phyloP scores from a whole-genome alignment of 768 basidiomycete species.

The Gymnopilus junonius region DNA sequence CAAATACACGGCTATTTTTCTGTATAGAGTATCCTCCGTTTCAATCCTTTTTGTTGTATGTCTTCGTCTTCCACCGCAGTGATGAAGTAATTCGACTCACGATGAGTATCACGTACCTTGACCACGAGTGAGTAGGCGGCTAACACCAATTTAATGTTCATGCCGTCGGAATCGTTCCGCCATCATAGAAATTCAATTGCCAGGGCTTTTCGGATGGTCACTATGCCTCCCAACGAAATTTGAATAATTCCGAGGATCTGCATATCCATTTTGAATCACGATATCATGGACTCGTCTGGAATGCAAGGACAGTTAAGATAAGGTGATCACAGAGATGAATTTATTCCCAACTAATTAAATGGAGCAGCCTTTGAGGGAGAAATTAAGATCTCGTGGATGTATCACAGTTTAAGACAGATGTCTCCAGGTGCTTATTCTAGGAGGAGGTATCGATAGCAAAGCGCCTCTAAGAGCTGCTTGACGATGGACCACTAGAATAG shows the following conservation, averaged over 20 bases:
- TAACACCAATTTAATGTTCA: not conserved
- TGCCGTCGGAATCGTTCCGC: not conserved
- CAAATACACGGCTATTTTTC: not conserved
- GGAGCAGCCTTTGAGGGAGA: not conserved
- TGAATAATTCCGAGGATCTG: not conserved
- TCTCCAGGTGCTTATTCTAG: not conserved
- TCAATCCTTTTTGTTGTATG: not conserved
- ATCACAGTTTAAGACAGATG: not conserved
- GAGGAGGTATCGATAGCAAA: not conserved
- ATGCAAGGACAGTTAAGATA: not conserved
- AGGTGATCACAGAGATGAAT: not conserved
- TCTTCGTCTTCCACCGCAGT: not conserved
- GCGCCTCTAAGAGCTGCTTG: not conserved
- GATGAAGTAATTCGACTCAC: not conserved
- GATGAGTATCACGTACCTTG: not conserved
- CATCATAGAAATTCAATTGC: not conserved
- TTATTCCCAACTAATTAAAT: not conserved
- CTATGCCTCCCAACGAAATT: not conserved
- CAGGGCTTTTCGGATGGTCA: not conserved
- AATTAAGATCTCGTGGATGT: not conserved
- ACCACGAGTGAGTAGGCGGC: not conserved
- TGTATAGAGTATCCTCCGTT: not conserved
- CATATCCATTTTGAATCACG: not conserved
- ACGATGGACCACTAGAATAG: not conserved
- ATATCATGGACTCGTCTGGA: not conserved